Evolutionary conservation across 2,329 filamentous ascomycete species (phyloP), one percentile per base, ranked within the genome.

Genomic region (Clonostachys rosea): DNA sequence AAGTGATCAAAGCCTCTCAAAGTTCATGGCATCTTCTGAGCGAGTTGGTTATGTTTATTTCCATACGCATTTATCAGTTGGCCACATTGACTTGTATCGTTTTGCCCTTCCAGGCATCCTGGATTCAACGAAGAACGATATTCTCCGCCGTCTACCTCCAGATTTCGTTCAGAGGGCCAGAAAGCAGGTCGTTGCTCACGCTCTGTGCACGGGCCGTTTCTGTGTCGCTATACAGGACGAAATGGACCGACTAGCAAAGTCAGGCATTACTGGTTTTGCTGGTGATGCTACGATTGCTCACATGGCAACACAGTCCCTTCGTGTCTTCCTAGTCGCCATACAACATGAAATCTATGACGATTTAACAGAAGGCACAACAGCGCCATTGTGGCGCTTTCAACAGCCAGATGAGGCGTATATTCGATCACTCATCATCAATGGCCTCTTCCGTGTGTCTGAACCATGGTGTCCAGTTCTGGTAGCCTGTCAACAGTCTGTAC

Each of bases 81-180:
- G 63, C 36, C 65, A 70, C 46, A 60, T 70, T 12, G 66, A 70
- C 34, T 52, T 71, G 7, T 71, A 71, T 48, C 59, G 67, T 11
- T 67, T 69, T 47, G 60, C 64, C 13, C 53, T 70, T 7, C 67
- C 67, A 0, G 63, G 63, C 1, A 55, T 67, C 2, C 54, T 59
- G 13, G 65, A 66, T 20, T 60, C 61, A 36, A 56, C 59, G 1
- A 59, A 59, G 5, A 49, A 59, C 10, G 63, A 67, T 5, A 52
- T 69, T 8, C 53, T 66, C 5, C 58, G 56, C 30, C 61, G 60
- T 47, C 55, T 70, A 3, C 68, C 68, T 2, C 47, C 46, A 4
- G 63, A 67, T 33, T 70, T 70, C 45, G 51, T 69, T 4, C 48
- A 56, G 5, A 60, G 60, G 43, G 67, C 62, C 2, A 65, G 65